Evolutionary conservation across 805 yeast species (phyloP).

Genomic region (Komagataella pastoris): DNA sequence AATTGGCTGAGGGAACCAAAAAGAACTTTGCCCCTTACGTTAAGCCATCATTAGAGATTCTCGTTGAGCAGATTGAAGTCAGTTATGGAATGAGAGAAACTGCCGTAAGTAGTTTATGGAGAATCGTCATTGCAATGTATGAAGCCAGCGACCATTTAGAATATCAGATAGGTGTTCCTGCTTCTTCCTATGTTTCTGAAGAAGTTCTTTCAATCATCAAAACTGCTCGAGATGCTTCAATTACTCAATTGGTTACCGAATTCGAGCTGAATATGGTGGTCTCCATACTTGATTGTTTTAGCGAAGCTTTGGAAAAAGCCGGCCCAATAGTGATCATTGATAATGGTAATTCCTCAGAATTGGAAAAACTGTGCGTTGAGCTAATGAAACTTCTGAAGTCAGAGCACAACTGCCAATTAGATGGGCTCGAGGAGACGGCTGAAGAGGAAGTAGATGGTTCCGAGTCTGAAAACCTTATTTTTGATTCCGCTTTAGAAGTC

Average conservation of each 20-base stretch:
- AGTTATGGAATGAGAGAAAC: slow-evolving; percentile 89
- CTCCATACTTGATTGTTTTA: slow-evolving; percentile 59
- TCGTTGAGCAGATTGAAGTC: slow-evolving; percentile 64
- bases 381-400: slow-evolving; percentile 65
- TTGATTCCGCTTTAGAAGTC: slow-evolving; percentile 79
- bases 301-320: slow-evolving; percentile 51
- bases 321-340: slow-evolving; percentile 68
- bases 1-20: slow-evolving; percentile 80
- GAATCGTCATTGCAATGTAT: slow-evolving; percentile 59
- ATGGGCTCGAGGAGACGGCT: slow-evolving; percentile 55
- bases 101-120: slow-evolving; percentile 75
- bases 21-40: slow-evolving; percentile 67
- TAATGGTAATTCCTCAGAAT: slow-evolving; percentile 33
- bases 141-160: slow-evolving; percentile 31
- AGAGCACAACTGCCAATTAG: slow-evolving; percentile 73
- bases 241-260: slow-evolving; percentile 59
- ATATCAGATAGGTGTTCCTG: slow-evolving; percentile 53
- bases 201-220: slow-evolving; percentile 45
- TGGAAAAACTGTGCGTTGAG: slow-evolving; percentile 60
- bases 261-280: slow-evolving; percentile 75
- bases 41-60: slow-evolving; percentile 49
- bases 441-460: slow-evolving; percentile 36
- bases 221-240: slow-evolving; percentile 53
- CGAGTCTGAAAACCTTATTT: slow-evolving; percentile 53
- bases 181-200: slow-evolving; percentile 44